phyloP scores from a whole-genome alignment of 306 rosid species.

The Lithocarpus polystachyus region DNA sequence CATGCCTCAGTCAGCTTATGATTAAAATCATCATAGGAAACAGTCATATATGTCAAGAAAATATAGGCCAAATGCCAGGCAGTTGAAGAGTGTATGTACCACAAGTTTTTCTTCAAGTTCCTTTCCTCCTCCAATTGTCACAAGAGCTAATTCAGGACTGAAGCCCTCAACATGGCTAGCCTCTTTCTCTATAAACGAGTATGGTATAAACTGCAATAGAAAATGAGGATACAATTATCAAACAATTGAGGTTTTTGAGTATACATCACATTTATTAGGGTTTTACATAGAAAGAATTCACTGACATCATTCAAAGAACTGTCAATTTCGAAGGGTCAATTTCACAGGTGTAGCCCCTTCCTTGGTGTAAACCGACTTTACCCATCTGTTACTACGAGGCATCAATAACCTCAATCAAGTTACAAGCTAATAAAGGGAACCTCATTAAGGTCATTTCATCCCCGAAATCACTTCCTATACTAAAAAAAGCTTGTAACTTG shows the following conservation, averaged over 20 bases:
- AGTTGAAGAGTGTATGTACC: conserved; percentile 43
- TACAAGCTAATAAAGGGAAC: not conserved
- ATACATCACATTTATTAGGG: conserved; percentile 4
- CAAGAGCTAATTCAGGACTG: conserved; percentile 90
- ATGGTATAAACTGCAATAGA: conserved; percentile 79
- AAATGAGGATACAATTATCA: conserved; percentile 8
- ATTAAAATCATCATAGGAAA: not conserved
- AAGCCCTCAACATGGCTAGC: conserved; percentile 98
- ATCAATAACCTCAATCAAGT: not conserved
- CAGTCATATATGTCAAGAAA: not conserved
- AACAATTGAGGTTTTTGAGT: not conserved
- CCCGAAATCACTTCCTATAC: not conserved
- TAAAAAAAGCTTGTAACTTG: not conserved
- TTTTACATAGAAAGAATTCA: not conserved
- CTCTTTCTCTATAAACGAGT: conserved; percentile 94
- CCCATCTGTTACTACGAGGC: not conserved
- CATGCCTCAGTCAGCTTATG: conserved; percentile 11
- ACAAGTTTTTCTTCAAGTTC: conserved; percentile 98
- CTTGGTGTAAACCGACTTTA: not conserved
- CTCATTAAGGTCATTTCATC: not conserved
- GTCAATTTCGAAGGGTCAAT: not conserved
- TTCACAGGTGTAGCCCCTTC: not conserved
- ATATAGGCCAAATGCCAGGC: not conserved
- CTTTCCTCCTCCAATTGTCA: conserved; percentile 96
- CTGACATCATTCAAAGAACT: not conserved